Base-by-base conservation (phyloP, 306 rosid genomes). In the Cotoneaster glaucophyllus region DNA sequence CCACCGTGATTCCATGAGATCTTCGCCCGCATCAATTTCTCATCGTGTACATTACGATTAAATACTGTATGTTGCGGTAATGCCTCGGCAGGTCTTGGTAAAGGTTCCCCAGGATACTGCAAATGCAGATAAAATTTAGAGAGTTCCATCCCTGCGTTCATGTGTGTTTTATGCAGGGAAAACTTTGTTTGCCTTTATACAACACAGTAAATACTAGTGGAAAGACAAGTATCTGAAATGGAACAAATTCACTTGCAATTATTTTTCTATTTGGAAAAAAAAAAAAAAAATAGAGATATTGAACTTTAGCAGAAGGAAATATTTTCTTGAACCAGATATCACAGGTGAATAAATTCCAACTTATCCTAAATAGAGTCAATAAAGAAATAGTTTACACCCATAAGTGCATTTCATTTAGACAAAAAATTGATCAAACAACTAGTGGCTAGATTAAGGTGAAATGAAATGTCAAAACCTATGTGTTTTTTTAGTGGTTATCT, bases 1-100 rank as follows among this genome's bases (percentile, higher is more conserved):
- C 90, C 98, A 73, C 82, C 83, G 80, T 87, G 90, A 64, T 74
- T 88, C 99, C 99, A 96, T 71, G 89, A 76, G 81, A 96, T 85
- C 79, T 65, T 82, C 21, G 80, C 91, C 52, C 59, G 78, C 44
- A 80, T 85, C 80, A 84, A 68, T 59, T 70, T 84, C 58, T 77
- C 79, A 81, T 77, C 70, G 73, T 84, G 28, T 22, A 78, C 75
- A 65, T 75, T 79, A 82, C 70, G 81, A 66, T 68, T 77, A 77
- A 75, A 63, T 71, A 75, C 86, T 77, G 68, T 68, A 82, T 74
- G 70, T 67, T 68, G 84, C 19, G 73, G 67, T 76, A 68, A 26
- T 29, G 70, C 62, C 83, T 25, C 81, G 39, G 43, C 81, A 39
- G 78, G 64, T 44, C 78, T 77, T 82, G 78, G 83, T 80, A 73